Evolutionary conservation across 2,329 filamentous ascomycete genomes (phyloP).

Genomic region (Amauroascus verrucosus): DNA sequence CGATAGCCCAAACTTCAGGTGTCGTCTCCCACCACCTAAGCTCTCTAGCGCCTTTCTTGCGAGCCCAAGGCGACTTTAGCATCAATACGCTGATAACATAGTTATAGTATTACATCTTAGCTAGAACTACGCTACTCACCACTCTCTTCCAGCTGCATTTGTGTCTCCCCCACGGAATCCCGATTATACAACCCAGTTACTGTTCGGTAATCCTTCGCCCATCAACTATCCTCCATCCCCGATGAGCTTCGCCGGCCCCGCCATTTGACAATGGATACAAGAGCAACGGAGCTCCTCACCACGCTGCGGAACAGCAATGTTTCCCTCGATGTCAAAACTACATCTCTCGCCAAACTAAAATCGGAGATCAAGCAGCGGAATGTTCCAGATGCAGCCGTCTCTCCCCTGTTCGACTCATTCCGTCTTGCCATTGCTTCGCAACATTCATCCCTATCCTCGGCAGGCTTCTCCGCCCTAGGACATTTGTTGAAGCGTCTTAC

Average conservation of each 20-base stretch:
- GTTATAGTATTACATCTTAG: too few species aligned
- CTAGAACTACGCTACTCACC: too few species aligned
- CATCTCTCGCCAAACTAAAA: constrained; percentile 64
- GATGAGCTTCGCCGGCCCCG: constrained; percentile 15
- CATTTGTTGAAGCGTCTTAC: constrained; percentile 78
- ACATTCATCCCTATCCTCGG: constrained; percentile 66
- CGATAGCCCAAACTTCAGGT: too few species aligned
- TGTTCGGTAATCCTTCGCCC: neutral
- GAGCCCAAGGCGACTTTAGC: too few species aligned
- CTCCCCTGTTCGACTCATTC: constrained; percentile 70
- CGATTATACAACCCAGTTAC: neutral
- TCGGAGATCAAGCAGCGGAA: constrained; percentile 87
- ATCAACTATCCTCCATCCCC: neutral
- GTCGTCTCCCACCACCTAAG: too few species aligned
- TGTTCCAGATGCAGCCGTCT: constrained; percentile 62
- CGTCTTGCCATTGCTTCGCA: constrained; percentile 64
- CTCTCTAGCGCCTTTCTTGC: too few species aligned
- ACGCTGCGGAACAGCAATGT: constrained; percentile 53
- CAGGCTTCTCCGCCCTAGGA: constrained; percentile 76
- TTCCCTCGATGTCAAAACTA: constrained; percentile 59
- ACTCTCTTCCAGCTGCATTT: too few species aligned
- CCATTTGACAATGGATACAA: constrained; percentile 44
- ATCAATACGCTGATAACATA: too few species aligned
- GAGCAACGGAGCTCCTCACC: constrained; percentile 44
- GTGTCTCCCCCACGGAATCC: too few species aligned